Evolutionary conservation across 805 yeast genomes (phyloP).

Genomic region (Wickerhamiella sergipiensis): DNA sequence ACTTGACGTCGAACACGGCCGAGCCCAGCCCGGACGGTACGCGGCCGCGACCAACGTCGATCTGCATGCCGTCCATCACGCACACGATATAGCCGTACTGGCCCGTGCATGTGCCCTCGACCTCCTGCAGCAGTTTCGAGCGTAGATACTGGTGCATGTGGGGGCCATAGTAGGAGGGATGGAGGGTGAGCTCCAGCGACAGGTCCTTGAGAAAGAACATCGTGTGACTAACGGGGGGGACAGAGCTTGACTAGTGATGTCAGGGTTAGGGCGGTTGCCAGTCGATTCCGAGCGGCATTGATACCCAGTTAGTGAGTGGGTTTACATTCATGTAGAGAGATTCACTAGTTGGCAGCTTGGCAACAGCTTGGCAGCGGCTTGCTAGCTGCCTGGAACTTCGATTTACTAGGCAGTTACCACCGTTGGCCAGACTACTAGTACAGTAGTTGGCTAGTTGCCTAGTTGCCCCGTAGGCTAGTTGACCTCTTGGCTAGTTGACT

Average conservation of each 20-base stretch:
- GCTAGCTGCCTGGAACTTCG: too few relatives aligned
- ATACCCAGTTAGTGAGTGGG: too few relatives aligned
- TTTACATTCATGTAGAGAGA: too few relatives aligned
- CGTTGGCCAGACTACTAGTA: too few relatives aligned
- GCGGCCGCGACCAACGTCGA: slow-evolving; percentile 89
- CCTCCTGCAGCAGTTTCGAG: slow-evolving; percentile 83
- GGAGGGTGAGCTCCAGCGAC: slow-evolving; percentile 80
- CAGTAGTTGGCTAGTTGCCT: too few relatives aligned
- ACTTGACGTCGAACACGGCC: slow-evolving; percentile 92
- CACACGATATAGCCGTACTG: slow-evolving; percentile 96
- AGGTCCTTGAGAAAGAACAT: slow-evolving; percentile 53
- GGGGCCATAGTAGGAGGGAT: slow-evolving; percentile 96
- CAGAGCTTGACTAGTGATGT: background rate
- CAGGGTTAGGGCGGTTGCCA: background rate
- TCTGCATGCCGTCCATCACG: slow-evolving; percentile 85
- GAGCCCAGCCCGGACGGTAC: slow-evolving; percentile 85
- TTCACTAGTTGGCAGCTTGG: too few relatives aligned
- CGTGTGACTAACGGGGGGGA: background rate
- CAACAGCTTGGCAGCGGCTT: too few relatives aligned
- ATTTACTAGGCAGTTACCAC: too few relatives aligned
- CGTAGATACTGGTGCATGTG: slow-evolving; percentile 90
- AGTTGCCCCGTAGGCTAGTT: too few relatives aligned
- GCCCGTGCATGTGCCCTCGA: slow-evolving; percentile 97
- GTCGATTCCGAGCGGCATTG: too few relatives aligned
- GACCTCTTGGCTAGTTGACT: too few relatives aligned